Conservation (phyloP, 169 alveolate species). For the Cryptosporidium xiaoi region DNA sequence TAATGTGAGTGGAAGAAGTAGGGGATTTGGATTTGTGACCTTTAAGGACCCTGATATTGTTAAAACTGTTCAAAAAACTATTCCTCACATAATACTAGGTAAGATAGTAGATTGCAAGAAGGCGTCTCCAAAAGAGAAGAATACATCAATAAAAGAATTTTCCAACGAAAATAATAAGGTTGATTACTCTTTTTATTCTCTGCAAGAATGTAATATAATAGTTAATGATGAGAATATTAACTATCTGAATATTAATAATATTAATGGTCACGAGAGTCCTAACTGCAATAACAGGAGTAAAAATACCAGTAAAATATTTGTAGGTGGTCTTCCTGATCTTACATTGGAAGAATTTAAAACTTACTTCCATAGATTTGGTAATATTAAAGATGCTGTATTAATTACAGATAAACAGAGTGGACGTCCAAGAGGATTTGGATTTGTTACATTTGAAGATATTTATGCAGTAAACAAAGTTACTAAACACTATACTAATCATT, state of each 20-base stretch:
- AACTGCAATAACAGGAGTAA: background rate
- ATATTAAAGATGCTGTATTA: slow-evolving; percentile 86
- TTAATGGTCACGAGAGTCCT: background rate
- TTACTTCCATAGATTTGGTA: slow-evolving; percentile 88
- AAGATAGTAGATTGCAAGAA: slow-evolving; percentile 79
- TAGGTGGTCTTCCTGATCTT: slow-evolving; percentile 90
- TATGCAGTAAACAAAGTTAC: slow-evolving; percentile 86
- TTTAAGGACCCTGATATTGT: slow-evolving; percentile 74
- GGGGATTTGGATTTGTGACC: slow-evolving; percentile 85
- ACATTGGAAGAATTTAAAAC: slow-evolving; percentile 84
- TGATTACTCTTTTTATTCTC: background rate
- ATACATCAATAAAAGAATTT: background rate
- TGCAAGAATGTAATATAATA: background rate
- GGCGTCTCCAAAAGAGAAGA: slow-evolving; percentile 76
- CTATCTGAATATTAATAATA: background rate
- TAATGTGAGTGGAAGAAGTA: slow-evolving; percentile 79
- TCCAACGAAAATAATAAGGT: background rate
- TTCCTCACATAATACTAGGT: slow-evolving; percentile 74
- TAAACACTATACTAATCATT: slow-evolving; percentile 80
- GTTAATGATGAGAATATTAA: background rate
- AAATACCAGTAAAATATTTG: slow-evolving; percentile 84
- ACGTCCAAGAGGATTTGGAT: slow-evolving; percentile 93
- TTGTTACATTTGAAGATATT: slow-evolving; percentile 85
- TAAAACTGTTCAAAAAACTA: slow-evolving; percentile 46
- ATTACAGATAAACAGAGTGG: slow-evolving; percentile 87